Evolutionary conservation across 345 rosid genomes (phyloP).

Genomic region (Limnanthes douglasii): DNA sequence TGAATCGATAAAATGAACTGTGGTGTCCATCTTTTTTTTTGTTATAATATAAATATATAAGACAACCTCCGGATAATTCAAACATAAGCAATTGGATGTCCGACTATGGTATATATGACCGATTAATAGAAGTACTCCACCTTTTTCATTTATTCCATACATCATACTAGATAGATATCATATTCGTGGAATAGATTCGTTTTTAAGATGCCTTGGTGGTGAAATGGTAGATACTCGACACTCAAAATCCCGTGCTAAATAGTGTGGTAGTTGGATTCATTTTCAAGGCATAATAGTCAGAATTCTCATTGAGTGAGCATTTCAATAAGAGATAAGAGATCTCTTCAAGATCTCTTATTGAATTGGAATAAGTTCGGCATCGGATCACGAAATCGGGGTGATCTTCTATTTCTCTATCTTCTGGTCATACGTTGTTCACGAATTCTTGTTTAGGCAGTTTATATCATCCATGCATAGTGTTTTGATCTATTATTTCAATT

Average conservation of each 20-base stretch:
- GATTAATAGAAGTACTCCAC: too few species aligned
- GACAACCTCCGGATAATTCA: too few species aligned
- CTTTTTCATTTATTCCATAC: too few species aligned
- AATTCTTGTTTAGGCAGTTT: background rate
- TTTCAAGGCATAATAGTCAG: background rate
- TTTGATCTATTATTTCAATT: background rate
- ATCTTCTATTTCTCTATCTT: background rate
- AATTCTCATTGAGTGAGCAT: background rate
- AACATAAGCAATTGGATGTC: too few species aligned
- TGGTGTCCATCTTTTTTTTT: too few species aligned
- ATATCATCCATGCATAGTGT: background rate
- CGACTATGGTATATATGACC: too few species aligned
- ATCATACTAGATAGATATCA: too few species aligned
- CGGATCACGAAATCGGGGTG: background rate
- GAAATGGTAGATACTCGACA: background rate
- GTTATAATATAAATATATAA: too few species aligned
- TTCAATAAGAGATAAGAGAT: background rate
- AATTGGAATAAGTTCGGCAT: background rate
- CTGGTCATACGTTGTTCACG: background rate
- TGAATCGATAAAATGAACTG: too few species aligned
- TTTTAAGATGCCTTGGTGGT: constrained; percentile 5
- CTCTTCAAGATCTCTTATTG: background rate
- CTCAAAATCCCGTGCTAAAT: constrained; percentile 5
- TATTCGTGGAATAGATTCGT: too few species aligned
- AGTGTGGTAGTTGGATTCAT: constrained; percentile 1